phyloP scores from a whole-genome alignment of 495 filamentous ascomycete species.

The Penicillium diatomitis region DNA sequence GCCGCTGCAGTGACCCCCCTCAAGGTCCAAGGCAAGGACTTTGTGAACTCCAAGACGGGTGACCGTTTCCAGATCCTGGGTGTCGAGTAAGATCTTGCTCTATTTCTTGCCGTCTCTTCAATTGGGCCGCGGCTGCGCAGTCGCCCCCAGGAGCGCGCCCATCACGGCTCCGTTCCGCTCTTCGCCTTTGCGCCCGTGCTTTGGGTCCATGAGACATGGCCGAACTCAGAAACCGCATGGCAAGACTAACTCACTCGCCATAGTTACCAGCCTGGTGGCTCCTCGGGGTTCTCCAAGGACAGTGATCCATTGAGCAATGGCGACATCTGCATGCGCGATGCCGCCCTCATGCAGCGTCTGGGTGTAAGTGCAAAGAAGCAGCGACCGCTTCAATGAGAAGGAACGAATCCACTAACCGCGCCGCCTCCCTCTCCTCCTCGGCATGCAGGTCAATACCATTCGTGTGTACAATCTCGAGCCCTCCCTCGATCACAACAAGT shows the following conservation, averaged over 20 bases:
- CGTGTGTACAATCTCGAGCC: conserved; percentile 91
- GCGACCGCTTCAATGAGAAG: no score
- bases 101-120: neutral
- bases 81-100: conserved; percentile 50
- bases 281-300: conserved; percentile 61
- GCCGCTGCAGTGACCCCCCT: conserved; percentile 63
- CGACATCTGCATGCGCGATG: conserved; percentile 76
- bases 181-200: no score
- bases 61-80: conserved; percentile 85
- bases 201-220: no score
- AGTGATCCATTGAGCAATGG: conserved; percentile 70
- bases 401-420: no score
- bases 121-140: neutral
- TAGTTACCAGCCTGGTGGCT: conserved; percentile 85
- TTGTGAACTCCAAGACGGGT: conserved; percentile 69
- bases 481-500: conserved; percentile 74
- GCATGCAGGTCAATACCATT: conserved; percentile 67
- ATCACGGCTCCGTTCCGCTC: no score
- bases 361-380: conserved; percentile 34
- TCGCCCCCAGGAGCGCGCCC: no score
- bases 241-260: conserved; percentile 11
- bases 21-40: conserved; percentile 65
- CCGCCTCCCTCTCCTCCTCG: neutral
- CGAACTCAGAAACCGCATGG: neutral
- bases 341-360: conserved; percentile 80